Percentiles rank a stretch among this genome's conserved stretches.
Conservation (phyloP, 2,329 filamentous ascomycete species). For the Dactylellina leptospora region DNA sequence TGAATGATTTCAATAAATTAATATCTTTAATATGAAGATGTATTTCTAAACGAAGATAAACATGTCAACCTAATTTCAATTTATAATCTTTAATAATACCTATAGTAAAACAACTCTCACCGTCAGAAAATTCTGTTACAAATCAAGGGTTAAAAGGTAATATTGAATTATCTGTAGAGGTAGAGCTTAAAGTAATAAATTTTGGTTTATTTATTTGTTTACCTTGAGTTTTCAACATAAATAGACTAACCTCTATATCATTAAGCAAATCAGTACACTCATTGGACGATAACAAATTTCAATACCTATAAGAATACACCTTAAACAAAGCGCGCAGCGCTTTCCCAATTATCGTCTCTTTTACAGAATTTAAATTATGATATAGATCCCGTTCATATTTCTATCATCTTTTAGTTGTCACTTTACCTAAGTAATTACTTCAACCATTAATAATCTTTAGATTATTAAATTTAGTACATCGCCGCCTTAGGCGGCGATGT, state of each 20-base stretch:
- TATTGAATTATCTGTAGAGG: no score
- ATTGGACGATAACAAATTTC: constrained; percentile 37
- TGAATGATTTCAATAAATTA: constrained; percentile 16
- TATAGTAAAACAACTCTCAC: constrained; percentile 31
- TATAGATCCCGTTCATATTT: constrained; percentile 21
- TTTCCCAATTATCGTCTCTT: constrained; percentile 23
- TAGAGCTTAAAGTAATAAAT: no score
- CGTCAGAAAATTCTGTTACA: constrained; percentile 19
- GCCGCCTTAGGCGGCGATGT: no score
- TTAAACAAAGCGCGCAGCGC: constrained; percentile 40
- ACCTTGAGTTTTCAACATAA: constrained; percentile 27
- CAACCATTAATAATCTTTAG: constrained; percentile 29
- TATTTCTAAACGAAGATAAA: constrained; percentile 33
- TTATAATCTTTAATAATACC: constrained; percentile 17
- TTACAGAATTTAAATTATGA: constrained; percentile 20
- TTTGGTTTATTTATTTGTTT: no score
- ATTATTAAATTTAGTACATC: constrained; percentile 39
- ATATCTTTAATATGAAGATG: constrained; percentile 25
- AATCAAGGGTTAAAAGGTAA: constrained; percentile 26
- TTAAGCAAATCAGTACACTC: constrained; percentile 20
- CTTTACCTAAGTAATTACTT: constrained; percentile 38
- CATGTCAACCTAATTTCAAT: constrained; percentile 23
- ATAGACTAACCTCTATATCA: constrained; percentile 35
- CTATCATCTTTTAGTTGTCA: constrained; percentile 32
- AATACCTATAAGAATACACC: constrained; percentile 33